Evolutionary conservation across 176 grass and related monocot genomes (phyloP), one percentile per base, ranked within the genome.

Genomic region (Rhynchospora breviuscula): DNA sequence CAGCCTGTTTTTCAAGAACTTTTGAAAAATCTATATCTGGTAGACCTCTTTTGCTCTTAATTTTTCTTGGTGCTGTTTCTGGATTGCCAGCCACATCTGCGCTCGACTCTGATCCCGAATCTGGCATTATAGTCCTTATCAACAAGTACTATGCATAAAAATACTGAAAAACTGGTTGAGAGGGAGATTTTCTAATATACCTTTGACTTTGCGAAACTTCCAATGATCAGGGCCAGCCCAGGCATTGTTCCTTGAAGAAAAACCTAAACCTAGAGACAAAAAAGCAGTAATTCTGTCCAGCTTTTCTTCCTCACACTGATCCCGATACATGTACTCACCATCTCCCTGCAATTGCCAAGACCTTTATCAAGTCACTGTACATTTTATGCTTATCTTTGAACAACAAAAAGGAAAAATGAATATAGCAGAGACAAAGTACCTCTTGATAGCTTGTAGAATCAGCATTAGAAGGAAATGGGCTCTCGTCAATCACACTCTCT

Each of bases 191-290:
- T 78, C 13, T 78, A 40, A 10, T 67, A 10, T 93, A 98, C 96
- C 93, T 91, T 91, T 95, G 81, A 63, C 79, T 88, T 98, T 98
- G 59, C 26, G 81, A 88, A 91, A 98, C 69, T 95, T 98, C 96
- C 96, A 98, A 88, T 98, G 96, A 78, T 98, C 93, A 8, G 93
- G 96, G 79, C 96, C 96, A 77, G 96, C 95, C 95, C 92, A 98
- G n/a, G 96, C 93, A 93, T 98, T 98, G 84, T 90, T 89, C 83
- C 91, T 98, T 54, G 88, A 91, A 83, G 89, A 86, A 78, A 92
- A 88, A 57, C 89, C 88, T 79, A 90, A 90, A 40, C 93, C 91
- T 84, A 89, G 77, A 40, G 90, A 93, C 85, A 98, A 91, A 64
- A 95, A 91, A 85, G 87, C 86, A 43, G 91, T 80, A 86, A 98